Conservation (phyloP, 2,329 filamentous ascomycete species). For the Cercospora sesami region DNA sequence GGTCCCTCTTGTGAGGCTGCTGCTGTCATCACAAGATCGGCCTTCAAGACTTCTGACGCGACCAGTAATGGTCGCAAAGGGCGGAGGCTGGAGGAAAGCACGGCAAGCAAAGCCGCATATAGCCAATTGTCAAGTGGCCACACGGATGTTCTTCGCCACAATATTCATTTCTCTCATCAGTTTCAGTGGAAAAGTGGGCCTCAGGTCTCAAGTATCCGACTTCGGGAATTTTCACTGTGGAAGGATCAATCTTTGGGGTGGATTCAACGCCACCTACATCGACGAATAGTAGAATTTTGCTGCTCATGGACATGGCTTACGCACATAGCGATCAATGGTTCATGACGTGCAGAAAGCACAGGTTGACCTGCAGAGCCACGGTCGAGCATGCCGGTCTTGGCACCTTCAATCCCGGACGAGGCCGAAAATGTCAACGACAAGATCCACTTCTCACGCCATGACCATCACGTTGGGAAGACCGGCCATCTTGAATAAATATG, state of each 20-base stretch:
- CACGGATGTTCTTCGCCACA: neutral
- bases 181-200: neutral
- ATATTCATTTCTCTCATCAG: neutral
- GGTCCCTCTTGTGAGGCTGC: neutral
- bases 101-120: neutral
- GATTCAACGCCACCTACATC: neutral
- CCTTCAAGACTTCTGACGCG: neutral
- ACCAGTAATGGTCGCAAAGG: neutral
- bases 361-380: neutral
- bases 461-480: neutral
- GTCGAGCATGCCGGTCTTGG: neutral
- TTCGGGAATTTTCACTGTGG: neutral
- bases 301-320: neutral
- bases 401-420: neutral
- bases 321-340: neutral
- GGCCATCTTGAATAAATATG: neutral
- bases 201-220: neutral
- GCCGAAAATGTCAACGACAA: neutral
- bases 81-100: neutral
- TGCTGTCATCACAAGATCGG: neutral
- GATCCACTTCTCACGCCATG: neutral
- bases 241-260: neutral
- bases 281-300: neutral
- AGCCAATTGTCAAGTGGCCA: neutral
- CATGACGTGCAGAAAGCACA: neutral